Evolutionary conservation across 495 filamentous ascomycete genomes (phyloP).

Genomic region (Talaromyces thailandensis): DNA sequence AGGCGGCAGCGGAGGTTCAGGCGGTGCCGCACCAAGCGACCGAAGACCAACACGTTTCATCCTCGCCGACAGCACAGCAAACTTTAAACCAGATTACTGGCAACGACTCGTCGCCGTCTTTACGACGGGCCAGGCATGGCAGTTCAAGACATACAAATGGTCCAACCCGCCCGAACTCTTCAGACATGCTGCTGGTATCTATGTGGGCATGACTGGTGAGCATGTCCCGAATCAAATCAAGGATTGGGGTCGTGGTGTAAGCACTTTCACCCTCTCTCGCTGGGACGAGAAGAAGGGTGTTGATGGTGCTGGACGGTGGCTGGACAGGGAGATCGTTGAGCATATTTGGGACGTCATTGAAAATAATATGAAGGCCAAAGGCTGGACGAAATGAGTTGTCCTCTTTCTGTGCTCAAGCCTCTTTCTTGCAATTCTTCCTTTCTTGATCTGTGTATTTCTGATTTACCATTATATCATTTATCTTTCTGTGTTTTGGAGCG

Average conservation of each 20-base stretch:
- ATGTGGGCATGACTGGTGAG: slow-evolving; percentile 88
- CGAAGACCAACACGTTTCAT: slow-evolving; percentile 80
- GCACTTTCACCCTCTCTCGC: slow-evolving; percentile 67
- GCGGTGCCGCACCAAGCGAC: slow-evolving; percentile 32
- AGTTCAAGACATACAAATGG: slow-evolving; percentile 98
- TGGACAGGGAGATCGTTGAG: slow-evolving; percentile 91
- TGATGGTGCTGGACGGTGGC: slow-evolving; percentile 60
- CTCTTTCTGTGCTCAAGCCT: not conserved
- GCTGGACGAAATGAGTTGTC: slow-evolving; percentile 50
- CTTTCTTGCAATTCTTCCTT: not conserved
- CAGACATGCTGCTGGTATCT: slow-evolving; percentile 74
- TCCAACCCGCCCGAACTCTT: slow-evolving; percentile 82
- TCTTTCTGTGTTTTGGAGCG: not conserved
- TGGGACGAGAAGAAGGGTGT: slow-evolving; percentile 52
- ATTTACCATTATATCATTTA: not conserved
- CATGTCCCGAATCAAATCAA: slow-evolving; percentile 64
- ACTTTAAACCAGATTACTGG: slow-evolving; percentile 99
- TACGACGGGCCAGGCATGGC: slow-evolving; percentile 96
- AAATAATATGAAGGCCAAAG: slow-evolving; percentile 73
- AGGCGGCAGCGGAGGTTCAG: slow-evolving; percentile 15
- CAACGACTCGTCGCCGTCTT: slow-evolving; percentile 92
- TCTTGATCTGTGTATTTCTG: not conserved
- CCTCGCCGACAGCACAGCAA: slow-evolving; percentile 80
- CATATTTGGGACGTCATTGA: slow-evolving; percentile 86
- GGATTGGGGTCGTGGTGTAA: slow-evolving; percentile 77